Evolutionary conservation across 1,139 yeast species (phyloP), one percentile per base, ranked within the genome.

Genomic region (Lizanozyma gosingica): DNA sequence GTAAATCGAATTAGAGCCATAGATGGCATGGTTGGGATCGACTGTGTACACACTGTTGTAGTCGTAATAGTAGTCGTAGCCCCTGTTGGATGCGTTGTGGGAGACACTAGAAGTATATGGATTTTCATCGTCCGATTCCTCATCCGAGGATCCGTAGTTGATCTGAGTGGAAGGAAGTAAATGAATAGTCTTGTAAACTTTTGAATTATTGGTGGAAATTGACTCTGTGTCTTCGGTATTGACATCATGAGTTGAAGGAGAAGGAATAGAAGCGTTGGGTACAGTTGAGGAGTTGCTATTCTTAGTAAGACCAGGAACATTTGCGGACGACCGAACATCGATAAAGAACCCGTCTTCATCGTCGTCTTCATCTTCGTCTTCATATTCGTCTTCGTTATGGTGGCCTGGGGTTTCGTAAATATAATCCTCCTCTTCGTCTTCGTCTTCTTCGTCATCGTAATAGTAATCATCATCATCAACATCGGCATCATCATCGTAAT

Each of bases 1-100:
- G 17, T 50, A 45, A 33, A 33, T 37, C 17, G 40, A 32, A 36
- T 52, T 50, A 34, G 43, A 50, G 1, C 69, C 69, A 47, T 62
- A 66, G 11, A 67, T 58, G 3, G 71, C 63, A 44, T 76, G 74
- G 45, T 73, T 64, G 16, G 76, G 75, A 48, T 77, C 78, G 34
- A 68, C 73, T 3, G 79, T 73, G 55, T 83, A 86, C 16, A 87
- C 96, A 1, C 92, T 75, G 55, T 85, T 86, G 60, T 87, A 87
- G 61, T 88, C 95, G 57, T 88, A 88, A 56, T 81, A 80, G 63
- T 85, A 83, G 56, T 83, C 88, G 55, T 80, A 81, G 38, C 95
- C 92, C 60, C 94, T 73, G 46, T 78, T 73, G 44, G 85, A 78
- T 15, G 14, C 18, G 57, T 83, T 83, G 60, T 84, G 94, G 3